Evolutionary conservation across 2,329 filamentous ascomycete genomes (phyloP), one percentile per base, ranked within the genome.

Genomic region (Mariannaea elegans): DNA sequence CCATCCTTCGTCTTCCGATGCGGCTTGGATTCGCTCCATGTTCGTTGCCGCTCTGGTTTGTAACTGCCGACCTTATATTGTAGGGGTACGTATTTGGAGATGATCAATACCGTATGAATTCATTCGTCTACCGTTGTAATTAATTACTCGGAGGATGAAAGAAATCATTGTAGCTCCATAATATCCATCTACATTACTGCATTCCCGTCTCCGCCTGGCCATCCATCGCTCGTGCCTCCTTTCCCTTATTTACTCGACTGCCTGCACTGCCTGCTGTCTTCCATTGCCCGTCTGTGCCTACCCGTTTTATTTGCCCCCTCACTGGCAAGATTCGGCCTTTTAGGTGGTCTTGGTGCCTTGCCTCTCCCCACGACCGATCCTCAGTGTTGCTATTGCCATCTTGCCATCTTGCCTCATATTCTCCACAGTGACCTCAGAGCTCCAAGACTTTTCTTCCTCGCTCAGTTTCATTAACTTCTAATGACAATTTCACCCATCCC

Each of bases 371-470:
- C 53, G 18, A 56, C 45, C 45, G 18, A 44, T 27, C 34, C 12
- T 14, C 38, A 18, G 39, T 24, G n/a, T 49, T 49, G 29, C 19
- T 49, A 32, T 49, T 49, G 45, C 53, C 53, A 56, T 32, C 39
- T 39, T 23, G 32, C 36, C 38, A 29, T 19, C 46, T 49, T 56
- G 53, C 53, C 53, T 56, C 50, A 38, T 47, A 46, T 50, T 39
- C 59, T 44, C 59, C 50, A 59, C 59, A 46, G 45, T 55, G 55
- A 62, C 62, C 62, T 64, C 58, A 60, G 52, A 59, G 16, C 46
- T 46, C 21, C 29, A 47, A 24, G 31, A 16, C 36, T 48, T 48
- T 16, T 50, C 32, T 46, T n/a, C 49, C 49, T 23, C 29, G 16
- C 50, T 23, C 39, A 44, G 29, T 24, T 44, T 23, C 38, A 29